phyloP scores from a whole-genome alignment of 371 early-diverging fungal species.

The Mucor lusitanicus region DNA sequence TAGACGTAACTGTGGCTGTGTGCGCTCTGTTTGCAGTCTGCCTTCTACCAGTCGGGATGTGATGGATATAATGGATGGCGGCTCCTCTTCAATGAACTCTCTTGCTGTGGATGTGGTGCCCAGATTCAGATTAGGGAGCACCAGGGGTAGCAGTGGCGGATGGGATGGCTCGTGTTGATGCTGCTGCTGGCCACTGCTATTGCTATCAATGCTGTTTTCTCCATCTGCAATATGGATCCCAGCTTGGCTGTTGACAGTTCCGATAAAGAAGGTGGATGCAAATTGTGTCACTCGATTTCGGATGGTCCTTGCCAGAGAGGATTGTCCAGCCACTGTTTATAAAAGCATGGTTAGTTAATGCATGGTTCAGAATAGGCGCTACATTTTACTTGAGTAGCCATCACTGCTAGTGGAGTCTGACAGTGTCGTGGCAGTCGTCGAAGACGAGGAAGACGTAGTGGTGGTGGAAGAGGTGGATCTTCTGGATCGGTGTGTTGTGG shows the following conservation, averaged over 20 bases:
- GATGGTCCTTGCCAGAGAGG: constrained; percentile 4
- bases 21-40: constrained; percentile 8
- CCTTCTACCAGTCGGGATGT: constrained; percentile 11
- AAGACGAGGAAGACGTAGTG: neutral
- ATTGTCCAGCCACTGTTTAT: neutral
- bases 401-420: neutral
- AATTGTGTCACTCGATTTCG: constrained; percentile 14
- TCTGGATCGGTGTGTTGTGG: neutral
- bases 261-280: constrained; percentile 7
- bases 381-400: neutral
- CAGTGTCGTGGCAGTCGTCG: neutral
- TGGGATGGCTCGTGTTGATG: neutral
- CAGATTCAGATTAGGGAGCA: neutral
- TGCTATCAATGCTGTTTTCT: neutral
- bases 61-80: constrained; percentile 11
- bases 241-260: neutral
- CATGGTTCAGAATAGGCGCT: neutral
- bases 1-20: constrained; percentile 13
- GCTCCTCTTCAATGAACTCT: neutral
- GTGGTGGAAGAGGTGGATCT: neutral
- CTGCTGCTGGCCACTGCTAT: neutral
- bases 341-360: neutral
- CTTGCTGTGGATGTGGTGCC: neutral
- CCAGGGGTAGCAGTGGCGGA: neutral
- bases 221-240: neutral